These are phyloP conservation scores for Lathyrus oleraceus DNA, from an alignment of 306 rosid genomes.

Conservation along the genomic window DNA sequence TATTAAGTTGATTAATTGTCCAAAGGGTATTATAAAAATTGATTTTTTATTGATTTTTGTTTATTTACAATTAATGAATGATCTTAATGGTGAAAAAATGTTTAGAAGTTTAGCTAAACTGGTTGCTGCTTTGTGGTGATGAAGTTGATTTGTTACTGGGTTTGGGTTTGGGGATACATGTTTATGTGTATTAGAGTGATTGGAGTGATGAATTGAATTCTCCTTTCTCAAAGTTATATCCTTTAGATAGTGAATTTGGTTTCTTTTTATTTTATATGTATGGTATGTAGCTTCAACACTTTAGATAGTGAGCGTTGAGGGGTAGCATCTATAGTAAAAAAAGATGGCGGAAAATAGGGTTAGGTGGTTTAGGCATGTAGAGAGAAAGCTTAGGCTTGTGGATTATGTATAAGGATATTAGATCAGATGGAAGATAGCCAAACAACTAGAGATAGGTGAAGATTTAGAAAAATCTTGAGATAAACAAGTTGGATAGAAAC, in stretches of 20 bases:
- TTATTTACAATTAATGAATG: not conserved
- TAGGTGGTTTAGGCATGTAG: no score
- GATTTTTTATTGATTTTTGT: not conserved
- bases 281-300: not conserved
- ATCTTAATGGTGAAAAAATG: not conserved
- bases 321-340: no score
- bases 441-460: no score
- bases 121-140: not conserved
- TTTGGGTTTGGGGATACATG: not conserved
- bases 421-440: no score
- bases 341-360: no score
- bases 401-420: no score
- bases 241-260: not conserved
- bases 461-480: no score
- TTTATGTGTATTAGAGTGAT: constrained; percentile 3
- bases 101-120: not conserved
- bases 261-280: constrained; percentile 9
- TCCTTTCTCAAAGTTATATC: not conserved
- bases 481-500: no score
- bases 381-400: no score
- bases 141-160: not conserved
- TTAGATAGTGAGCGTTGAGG: not conserved
- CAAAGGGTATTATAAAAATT: not conserved
- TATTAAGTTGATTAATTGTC: not conserved
- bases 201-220: not conserved